Conservation (phyloP, 2,329 filamentous ascomycete species). For the Tolypocladium pustulatum region DNA sequence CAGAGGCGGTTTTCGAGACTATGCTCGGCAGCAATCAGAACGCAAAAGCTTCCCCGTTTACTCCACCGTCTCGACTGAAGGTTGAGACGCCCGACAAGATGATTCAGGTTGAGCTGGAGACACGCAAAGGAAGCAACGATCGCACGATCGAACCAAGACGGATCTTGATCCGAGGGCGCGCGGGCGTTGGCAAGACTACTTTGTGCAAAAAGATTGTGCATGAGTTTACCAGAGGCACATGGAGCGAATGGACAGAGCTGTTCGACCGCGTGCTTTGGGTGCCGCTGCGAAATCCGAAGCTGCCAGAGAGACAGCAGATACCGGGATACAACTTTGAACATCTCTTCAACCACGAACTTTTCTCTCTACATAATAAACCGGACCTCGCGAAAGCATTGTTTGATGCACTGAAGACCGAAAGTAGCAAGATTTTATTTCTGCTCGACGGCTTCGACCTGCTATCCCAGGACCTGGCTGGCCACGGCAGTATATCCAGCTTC, state of each 20-base stretch:
- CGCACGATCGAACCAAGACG: slow-evolving; percentile 11
- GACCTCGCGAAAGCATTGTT: too few species aligned
- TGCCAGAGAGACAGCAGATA: too few species aligned
- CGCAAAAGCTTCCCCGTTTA: too few species aligned
- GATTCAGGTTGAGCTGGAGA: slow-evolving; percentile 12
- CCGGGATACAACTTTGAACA: slow-evolving; percentile 13
- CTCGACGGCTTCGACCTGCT: slow-evolving; percentile 34
- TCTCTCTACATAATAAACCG: too few species aligned
- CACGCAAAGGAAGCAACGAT: slow-evolving; percentile 8
- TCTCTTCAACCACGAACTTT: slow-evolving; percentile 18
- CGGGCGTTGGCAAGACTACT: slow-evolving; percentile 29
- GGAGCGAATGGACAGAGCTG: slow-evolving; percentile 4
- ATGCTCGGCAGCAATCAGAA: too few species aligned
- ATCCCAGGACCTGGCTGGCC: slow-evolving; percentile 7
- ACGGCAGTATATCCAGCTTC: slow-evolving; percentile 9
- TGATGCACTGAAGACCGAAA: too few species aligned
- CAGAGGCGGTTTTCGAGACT: too few species aligned
- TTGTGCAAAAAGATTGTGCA: slow-evolving; percentile 30
- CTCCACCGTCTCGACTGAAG: slow-evolving; percentile 18
- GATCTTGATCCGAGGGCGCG: slow-evolving; percentile 24
- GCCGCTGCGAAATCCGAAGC: slow-evolving; percentile 25
- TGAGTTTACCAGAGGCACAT: slow-evolving; percentile 14
- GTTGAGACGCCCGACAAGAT: slow-evolving; percentile 11
- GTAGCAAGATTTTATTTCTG: slow-evolving; percentile 24
- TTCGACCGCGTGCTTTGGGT: slow-evolving; percentile 29